Base-by-base conservation (phyloP, 129 eudicot species). In the Chrysanthemum lavandulifolium region DNA sequence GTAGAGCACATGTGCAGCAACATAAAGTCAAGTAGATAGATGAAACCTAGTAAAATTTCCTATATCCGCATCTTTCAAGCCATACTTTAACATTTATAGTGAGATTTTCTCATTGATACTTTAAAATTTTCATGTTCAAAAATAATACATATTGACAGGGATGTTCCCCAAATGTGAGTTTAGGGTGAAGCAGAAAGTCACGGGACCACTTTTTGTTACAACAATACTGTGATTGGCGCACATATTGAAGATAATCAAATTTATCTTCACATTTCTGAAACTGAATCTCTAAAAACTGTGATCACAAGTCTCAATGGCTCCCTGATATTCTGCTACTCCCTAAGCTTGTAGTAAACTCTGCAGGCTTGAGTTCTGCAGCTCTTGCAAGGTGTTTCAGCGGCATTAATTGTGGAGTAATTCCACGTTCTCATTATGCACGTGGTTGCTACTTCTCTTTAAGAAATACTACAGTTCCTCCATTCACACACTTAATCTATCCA, bases 121-220 rank as follows among this genome's bases (percentile, higher is more conserved):
- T 40, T 40, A 40, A 6, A 40, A 2, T 67, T 68, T 16, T 74
- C 71, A 55, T 68, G 73, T 77, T 76, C 68, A 68, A 80, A 78
- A 67, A 76, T 76, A 50, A 59, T 74, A 57, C 58, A 76, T 83
- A 78, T 84, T 91, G 95, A 91, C 86, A 86, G 91, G 85, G 71
- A 76, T 79, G 54, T 84, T 76, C 47, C 84, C 82, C 61, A 66
- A 61, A 72, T 79, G 80, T 86, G 84, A 80, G 80, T 92, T 82
- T 85, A 92, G 98, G 98, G 92, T 69, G 96, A 93, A 84, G 96
- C 98, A 60, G 98, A 93, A 80, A 89, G 65, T 65, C 81, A 87
- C 29, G 92, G 96, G 52, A 82, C 92, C 59, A 89, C 80, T 13
- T 82, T 93, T 73, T 84, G 90, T 51, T 89, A 85, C 83, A 87